Evolutionary conservation across 73 alveolate genomes (phyloP), one percentile per base, ranked within the genome.

Genomic region (Loxodes magnus): DNA sequence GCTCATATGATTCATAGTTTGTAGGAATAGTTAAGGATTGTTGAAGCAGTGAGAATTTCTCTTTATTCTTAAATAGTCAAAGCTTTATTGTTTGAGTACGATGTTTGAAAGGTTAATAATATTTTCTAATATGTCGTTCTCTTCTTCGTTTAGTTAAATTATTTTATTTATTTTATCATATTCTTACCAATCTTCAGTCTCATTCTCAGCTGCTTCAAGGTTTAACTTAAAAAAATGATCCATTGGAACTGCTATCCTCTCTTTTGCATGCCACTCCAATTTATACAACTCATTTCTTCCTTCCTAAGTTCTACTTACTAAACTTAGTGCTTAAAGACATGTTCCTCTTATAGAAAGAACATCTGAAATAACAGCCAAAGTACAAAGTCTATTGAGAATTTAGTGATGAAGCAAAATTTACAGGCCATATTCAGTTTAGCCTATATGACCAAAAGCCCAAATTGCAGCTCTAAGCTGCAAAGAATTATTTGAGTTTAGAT

Each of bases 401-500:
- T n/a, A n/a, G n/a, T n/a, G n/a, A n/a, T n/a, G n/a, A n/a, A n/a
- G n/a, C n/a, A n/a, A n/a, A n/a, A n/a, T n/a, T n/a, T n/a, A n/a
- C n/a, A n/a, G n/a, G n/a, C 59, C 59, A n/a, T 20, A 25, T 12
- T 46, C 26, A 10, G 35, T 46, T 5, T 20, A 12, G 35, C 59
- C 59, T 10, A 41, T 46, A 46, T 46, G 59, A 7, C 59, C 59
- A 12, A 46, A 19, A 10, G 59, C 59, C 59, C 59, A 46, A 5
- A 46, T 10, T 6, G 35, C 16, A 10, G 59, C 59, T 21, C 59
- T 16, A 37, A 43, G 62, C 10, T 51, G 34, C 9, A 50, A 26
- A 3, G 77, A 50, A 4, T 66, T 50, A 2, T 68, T 59, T 4
- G 46, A 62, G 23, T 37, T 31, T 38, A 59, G 17, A 4, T 69